phyloP scores from a whole-genome alignment of 768 basidiomycete species.

The Tulasnella sp. region DNA sequence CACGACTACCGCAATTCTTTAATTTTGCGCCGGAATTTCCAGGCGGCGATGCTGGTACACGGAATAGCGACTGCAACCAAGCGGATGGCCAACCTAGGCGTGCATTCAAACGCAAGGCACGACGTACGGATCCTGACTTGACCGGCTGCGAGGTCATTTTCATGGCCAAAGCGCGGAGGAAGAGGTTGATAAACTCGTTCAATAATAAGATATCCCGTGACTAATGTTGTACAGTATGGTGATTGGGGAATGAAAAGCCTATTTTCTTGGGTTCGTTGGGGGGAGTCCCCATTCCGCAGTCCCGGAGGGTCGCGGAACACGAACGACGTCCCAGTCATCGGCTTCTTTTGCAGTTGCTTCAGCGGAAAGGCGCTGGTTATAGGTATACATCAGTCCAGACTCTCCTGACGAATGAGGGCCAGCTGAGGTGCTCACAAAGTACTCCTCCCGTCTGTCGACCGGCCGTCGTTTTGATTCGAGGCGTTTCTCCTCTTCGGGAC shows the following conservation, averaged over 20 bases:
- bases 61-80: not conserved
- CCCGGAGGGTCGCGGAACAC: constrained; percentile 81
- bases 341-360: constrained; percentile 50
- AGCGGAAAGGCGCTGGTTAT: constrained; percentile 23
- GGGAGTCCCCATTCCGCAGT: constrained; percentile 84
- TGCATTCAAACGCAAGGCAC: not conserved
- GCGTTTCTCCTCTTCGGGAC: constrained; percentile 76
- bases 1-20: not conserved
- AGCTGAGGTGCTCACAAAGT: constrained; percentile 69
- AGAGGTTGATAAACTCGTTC: not conserved
- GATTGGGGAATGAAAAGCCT: not conserved
- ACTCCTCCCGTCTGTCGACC: constrained; percentile 94
- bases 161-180: not conserved
- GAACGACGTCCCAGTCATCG: constrained; percentile 81
- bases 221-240: not conserved
- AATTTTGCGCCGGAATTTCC: not conserved
- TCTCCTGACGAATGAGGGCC: not conserved
- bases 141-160: constrained; percentile 3
- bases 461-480: constrained; percentile 71
- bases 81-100: not conserved
- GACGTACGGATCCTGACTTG: not conserved
- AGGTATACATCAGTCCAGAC: not conserved
- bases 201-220: not conserved
- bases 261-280: not conserved
- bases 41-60: not conserved